Evolutionary conservation across 768 basidiomycete genomes (phyloP), one percentile per base, ranked within the genome.

Genomic region (Rhodotorula kratochvilovae): DNA sequence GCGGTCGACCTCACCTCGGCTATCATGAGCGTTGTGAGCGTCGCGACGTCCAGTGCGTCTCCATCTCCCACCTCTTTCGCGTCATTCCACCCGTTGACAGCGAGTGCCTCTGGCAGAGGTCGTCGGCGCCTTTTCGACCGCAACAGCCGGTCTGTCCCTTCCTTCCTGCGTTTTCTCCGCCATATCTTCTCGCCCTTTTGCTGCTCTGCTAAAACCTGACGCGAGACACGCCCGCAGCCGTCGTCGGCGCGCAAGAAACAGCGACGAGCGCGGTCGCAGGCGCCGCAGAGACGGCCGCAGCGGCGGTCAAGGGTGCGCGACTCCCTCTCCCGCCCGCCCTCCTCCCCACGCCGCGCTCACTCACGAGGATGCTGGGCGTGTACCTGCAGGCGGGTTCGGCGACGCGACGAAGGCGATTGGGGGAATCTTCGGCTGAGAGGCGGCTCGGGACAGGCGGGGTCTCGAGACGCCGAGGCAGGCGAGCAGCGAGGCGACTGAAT

Each of bases 1-100:
- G 58, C 67, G 29, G 35, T 62, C 13, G 61, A 68, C 61, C 33
- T 43, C n/a, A 63, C 61, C 25, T 35, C 33, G 27, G 27, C 27
- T 23, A 13, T 35, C 15, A 56, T 45, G 43, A 62, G 61, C 55
- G 54, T 68, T 6, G 42, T 42, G 7, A 39, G 45, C 46, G 42
- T 12, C 2, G 54, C 35, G 13, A 62, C 67, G 2, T 17, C 33
- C 12, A 35, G 67, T 57, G 51, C 33, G 62, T 43, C 6, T 8
- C 5, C 5, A 10, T 31, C 19, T 6, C 48, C n/a, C n/a, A n/a
- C n/a, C n/a, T 50, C 42, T 29, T 21, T 42, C 21, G 5, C 25
- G n/a, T n/a, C n/a, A n/a, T n/a, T n/a, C n/a, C n/a, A n/a, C n/a
- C n/a, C n/a, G n/a, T n/a, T n/a, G n/a, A n/a, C n/a, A n/a, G n/a